A percentile compares a stretch with the other conserved stretches of the same genome.
Evolutionary conservation across 805 yeast species (phyloP).

Genomic region (Naumovozyma dairenensis): DNA sequence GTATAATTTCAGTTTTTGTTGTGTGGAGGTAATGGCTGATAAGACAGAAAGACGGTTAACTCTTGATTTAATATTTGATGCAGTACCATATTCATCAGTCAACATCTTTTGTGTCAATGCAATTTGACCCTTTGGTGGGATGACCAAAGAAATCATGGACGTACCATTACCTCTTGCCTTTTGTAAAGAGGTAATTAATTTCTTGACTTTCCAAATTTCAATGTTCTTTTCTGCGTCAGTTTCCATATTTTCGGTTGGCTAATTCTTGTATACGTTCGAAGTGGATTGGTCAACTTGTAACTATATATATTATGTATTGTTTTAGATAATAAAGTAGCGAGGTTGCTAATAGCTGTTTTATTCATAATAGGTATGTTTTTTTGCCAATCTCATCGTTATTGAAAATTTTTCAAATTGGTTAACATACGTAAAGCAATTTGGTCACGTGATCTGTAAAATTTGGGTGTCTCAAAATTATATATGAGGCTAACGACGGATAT

Average conservation of each 20-base stretch:
- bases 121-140: conserved; percentile 93
- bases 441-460: too few relatives aligned
- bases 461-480: too few relatives aligned
- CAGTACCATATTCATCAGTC: conserved; percentile 98
- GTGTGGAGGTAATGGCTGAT: conserved; percentile 96
- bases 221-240: conserved; percentile 91
- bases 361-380: too few relatives aligned
- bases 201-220: conserved; percentile 98
- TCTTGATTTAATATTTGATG: conserved; percentile 94
- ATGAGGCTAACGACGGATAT: too few relatives aligned
- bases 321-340: too few relatives aligned
- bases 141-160: conserved; percentile 93
- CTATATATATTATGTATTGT: too few relatives aligned
- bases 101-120: conserved; percentile 80
- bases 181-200: conserved; percentile 79
- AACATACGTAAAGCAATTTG: too few relatives aligned
- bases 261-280: not conserved
- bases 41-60: conserved; percentile 92
- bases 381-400: too few relatives aligned
- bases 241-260: too few relatives aligned
- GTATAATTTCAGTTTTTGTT: conserved; percentile 88
- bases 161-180: conserved; percentile 97
- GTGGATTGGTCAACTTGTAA: not conserved
- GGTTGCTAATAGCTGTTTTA: not conserved
- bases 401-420: too few relatives aligned